Percentiles rank a stretch among this genome's conserved stretches.
phyloP scores from a whole-genome alignment of 2,329 filamentous ascomycete species.

The Trichoderma cornu-damae region DNA sequence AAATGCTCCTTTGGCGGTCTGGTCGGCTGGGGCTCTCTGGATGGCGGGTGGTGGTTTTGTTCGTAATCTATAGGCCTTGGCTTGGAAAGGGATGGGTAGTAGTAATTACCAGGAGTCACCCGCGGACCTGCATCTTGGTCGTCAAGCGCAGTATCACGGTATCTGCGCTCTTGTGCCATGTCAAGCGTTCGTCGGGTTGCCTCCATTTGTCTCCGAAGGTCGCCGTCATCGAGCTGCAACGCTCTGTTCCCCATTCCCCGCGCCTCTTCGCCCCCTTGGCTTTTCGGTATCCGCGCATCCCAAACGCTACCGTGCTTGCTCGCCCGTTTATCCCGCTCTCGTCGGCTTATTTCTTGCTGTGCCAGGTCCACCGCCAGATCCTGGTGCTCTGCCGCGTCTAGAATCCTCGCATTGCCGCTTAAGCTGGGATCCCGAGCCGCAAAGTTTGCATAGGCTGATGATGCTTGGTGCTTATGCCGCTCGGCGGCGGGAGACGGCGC shows the following conservation, averaged over 20 bases:
- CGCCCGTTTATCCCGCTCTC: conserved; percentile 57
- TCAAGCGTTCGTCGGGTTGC: conserved; percentile 46
- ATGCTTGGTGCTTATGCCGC: not conserved
- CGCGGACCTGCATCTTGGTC: conserved; percentile 28
- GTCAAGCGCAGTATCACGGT: conserved; percentile 21
- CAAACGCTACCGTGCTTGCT: conserved; percentile 53
- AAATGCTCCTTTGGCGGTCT: conserved; percentile 31
- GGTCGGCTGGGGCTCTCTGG: conserved; percentile 29
- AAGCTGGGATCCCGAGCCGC: conserved; percentile 58
- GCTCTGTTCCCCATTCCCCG: not conserved
- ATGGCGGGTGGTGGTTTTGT: conserved; percentile 19
- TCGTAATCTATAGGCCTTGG: conserved; percentile 45
- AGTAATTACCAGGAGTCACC: conserved; percentile 37
- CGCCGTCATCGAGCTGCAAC: conserved; percentile 35
- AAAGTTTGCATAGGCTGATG: conserved; percentile 38
- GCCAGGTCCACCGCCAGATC: conserved; percentile 74
- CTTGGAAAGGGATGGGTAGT: conserved; percentile 54
- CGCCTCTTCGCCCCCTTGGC: not conserved
- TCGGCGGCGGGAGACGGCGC: conserved; percentile 25
- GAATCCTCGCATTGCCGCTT: conserved; percentile 50
- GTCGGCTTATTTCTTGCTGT: conserved; percentile 62
- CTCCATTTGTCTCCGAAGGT: conserved; percentile 50
- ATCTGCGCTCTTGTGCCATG: conserved; percentile 27
- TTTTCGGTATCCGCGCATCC: conserved; percentile 36
- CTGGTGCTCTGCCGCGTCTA: conserved; percentile 66